Conservation (phyloP, 2,329 filamentous ascomycete species). For the Mycosphaerelloides madeirae region DNA sequence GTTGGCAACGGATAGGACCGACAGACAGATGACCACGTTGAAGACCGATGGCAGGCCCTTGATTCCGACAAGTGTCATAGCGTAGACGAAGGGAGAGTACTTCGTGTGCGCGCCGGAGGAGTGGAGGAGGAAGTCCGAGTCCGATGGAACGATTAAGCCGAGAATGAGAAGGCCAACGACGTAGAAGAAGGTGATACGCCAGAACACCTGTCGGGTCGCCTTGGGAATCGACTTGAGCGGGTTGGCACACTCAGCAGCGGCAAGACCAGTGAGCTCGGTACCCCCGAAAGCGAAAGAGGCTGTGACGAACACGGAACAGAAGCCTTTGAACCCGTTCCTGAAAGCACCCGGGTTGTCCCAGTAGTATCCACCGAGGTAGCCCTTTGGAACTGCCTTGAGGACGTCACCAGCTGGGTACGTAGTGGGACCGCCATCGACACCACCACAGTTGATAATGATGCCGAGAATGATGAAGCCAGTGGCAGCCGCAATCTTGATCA, state of each 20-base stretch:
- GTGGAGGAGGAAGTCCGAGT: constrained; percentile 37
- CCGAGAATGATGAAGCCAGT: constrained; percentile 62
- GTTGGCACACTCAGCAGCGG: constrained; percentile 48
- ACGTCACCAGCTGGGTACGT: no score
- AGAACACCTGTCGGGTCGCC: constrained; percentile 30
- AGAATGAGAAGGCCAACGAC: constrained; percentile 28
- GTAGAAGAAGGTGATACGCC: constrained; percentile 31
- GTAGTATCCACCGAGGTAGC: no score
- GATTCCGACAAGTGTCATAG: constrained; percentile 63
- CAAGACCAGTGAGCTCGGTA: constrained; percentile 50
- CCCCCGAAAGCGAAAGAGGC: constrained; percentile 50
- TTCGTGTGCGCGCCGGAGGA: constrained; percentile 39
- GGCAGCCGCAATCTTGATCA: constrained; percentile 40
- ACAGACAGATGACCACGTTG: constrained; percentile 69
- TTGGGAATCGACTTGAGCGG: constrained; percentile 41
- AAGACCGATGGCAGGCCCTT: constrained; percentile 64
- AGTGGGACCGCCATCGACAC: constrained; percentile 30
- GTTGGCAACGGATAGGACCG: constrained; percentile 55
- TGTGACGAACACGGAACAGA: constrained; percentile 29
- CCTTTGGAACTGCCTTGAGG: no score
- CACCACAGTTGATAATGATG: constrained; percentile 44
- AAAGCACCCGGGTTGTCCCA: constrained; percentile 4
- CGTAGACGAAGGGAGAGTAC: constrained; percentile 63
- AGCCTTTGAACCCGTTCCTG: constrained; percentile 27
- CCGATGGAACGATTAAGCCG: constrained; percentile 28